These are phyloP conservation scores for Phenoliferia sp. DNA, from an alignment of 1,284 basidiomycete genomes.

Conservation along the genomic window DNA sequence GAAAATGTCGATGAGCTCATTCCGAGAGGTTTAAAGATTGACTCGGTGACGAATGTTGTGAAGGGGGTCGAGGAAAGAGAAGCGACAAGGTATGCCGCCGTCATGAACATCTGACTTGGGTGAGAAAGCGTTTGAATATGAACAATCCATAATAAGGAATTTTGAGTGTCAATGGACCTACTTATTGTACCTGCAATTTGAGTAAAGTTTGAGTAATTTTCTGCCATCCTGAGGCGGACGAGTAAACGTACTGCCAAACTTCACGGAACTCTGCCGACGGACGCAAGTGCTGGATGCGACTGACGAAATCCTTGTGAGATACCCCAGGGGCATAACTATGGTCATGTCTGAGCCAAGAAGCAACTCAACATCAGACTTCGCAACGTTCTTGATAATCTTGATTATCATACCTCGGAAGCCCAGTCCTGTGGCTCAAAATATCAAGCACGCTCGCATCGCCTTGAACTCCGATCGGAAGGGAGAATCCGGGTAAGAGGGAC, in stretches of 20 bases:
- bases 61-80: slow-evolving; percentile 43
- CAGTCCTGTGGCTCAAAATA: slow-evolving; percentile 46
- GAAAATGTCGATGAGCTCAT: slow-evolving; percentile 50
- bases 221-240: slow-evolving; percentile 31
- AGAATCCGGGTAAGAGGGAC: slow-evolving; percentile 45
- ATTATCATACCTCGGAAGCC: slow-evolving; percentile 40
- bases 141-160: neutral
- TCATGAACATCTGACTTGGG: slow-evolving; percentile 44
- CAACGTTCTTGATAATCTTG: neutral
- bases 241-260: slow-evolving; percentile 48
- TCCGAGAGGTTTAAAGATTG: slow-evolving; percentile 48
- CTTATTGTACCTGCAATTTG: neutral
- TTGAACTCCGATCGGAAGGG: slow-evolving; percentile 43
- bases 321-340: slow-evolving; percentile 27
- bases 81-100: slow-evolving; percentile 41
- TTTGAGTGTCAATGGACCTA: too few relatives aligned
- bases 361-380: neutral
- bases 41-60: slow-evolving; percentile 45
- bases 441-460: slow-evolving; percentile 43
- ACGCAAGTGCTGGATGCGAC: slow-evolving; percentile 41
- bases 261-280: slow-evolving; percentile 47
- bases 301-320: slow-evolving; percentile 36
- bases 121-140: neutral
- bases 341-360: neutral
- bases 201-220: neutral